A percentile compares a stretch with the other conserved stretches of the same genome.
phyloP scores from a whole-genome alignment of 805 yeast genomes.

The Ogataea sp. region DNA sequence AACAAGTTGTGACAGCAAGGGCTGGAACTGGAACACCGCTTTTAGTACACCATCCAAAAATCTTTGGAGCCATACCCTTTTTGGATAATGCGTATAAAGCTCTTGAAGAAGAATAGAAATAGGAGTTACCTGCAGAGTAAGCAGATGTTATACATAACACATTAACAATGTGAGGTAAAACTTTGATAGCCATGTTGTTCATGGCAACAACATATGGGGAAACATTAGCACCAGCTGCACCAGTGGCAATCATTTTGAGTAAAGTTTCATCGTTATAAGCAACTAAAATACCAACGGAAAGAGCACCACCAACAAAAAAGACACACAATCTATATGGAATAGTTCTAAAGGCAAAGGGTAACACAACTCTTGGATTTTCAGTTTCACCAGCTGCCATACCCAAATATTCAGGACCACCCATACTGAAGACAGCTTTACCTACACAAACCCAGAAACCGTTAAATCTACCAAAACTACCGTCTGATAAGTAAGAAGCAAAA shows the following conservation, averaged over 20 bases:
- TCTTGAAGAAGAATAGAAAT: constrained; percentile 59
- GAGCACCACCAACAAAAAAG: constrained; percentile 33
- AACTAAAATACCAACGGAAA: constrained; percentile 29
- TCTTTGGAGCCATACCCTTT: constrained; percentile 62
- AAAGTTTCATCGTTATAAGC: constrained; percentile 25
- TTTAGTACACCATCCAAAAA: constrained; percentile 51
- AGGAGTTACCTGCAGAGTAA: constrained; percentile 74
- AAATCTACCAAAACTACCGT: constrained; percentile 53
- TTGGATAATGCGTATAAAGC: constrained; percentile 56
- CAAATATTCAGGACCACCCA: constrained; percentile 34
- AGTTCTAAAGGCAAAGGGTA: constrained; percentile 30
- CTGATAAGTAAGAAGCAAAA: constrained; percentile 40
- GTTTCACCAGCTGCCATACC: constrained; percentile 36
- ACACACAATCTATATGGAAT: constrained; percentile 32
- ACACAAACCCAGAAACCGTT: constrained; percentile 40
- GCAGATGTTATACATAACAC: constrained; percentile 64
- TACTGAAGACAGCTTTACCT: constrained; percentile 27
- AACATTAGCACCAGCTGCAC: constrained; percentile 62
- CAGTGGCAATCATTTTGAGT: constrained; percentile 38
- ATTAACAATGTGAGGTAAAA: constrained; percentile 65
- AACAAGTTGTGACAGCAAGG: constrained; percentile 37
- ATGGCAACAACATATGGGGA: constrained; percentile 77
- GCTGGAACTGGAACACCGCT: constrained; percentile 65
- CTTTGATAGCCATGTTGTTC: constrained; percentile 49
- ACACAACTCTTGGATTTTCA: constrained; percentile 29